Percentiles rank a stretch among this genome's conserved stretches.
These are phyloP conservation scores for Alternaria burnsii DNA, from an alignment of 2,329 filamentous ascomycete genomes.

Conservation along the genomic window DNA sequence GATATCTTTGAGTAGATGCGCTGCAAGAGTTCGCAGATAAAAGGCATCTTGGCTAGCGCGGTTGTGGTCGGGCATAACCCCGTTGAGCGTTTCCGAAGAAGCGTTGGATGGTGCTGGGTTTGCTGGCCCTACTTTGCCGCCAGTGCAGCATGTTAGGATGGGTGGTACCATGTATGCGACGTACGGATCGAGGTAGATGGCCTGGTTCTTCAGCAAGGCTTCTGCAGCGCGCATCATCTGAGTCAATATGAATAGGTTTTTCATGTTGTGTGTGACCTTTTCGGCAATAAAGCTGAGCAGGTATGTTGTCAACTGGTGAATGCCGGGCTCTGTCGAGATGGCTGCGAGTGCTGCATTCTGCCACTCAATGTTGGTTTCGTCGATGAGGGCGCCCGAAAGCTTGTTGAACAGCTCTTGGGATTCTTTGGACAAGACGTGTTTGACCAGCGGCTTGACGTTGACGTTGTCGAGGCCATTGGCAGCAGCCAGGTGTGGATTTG, in stretches of 20 bases:
- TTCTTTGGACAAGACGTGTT: conserved; percentile 95
- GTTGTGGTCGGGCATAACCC: conserved; percentile 30
- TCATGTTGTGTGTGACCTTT: conserved; percentile 92
- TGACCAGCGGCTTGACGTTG: conserved; percentile 87
- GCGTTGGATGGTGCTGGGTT: conserved; percentile 58
- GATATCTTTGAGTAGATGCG: conserved; percentile 80
- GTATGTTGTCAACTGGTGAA: conserved; percentile 95
- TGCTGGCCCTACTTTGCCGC: conserved; percentile 75
- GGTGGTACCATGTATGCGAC: conserved; percentile 79
- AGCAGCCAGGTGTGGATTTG: conserved; percentile 84
- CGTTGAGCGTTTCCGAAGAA: conserved; percentile 58
- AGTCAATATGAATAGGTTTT: conserved; percentile 85
- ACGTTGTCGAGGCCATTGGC: conserved; percentile 85
- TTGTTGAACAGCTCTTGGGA: conserved; percentile 97
- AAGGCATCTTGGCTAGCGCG: conserved; percentile 66
- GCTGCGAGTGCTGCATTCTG: conserved; percentile 86
- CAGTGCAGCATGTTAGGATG: conserved; percentile 89
- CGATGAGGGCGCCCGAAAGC: conserved; percentile 85
- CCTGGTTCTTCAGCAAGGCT: conserved; percentile 83
- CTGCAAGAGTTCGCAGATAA: conserved; percentile 82
- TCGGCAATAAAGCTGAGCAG: conserved; percentile 96
- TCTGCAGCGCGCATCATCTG: conserved; percentile 93
- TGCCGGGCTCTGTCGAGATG: conserved; percentile 85
- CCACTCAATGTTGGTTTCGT: conserved; percentile 87
- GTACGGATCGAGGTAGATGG: conserved; percentile 77